phyloP scores from a whole-genome alignment of 164 flowering plant species.

The Kalanchoe fedtschenkoi region DNA sequence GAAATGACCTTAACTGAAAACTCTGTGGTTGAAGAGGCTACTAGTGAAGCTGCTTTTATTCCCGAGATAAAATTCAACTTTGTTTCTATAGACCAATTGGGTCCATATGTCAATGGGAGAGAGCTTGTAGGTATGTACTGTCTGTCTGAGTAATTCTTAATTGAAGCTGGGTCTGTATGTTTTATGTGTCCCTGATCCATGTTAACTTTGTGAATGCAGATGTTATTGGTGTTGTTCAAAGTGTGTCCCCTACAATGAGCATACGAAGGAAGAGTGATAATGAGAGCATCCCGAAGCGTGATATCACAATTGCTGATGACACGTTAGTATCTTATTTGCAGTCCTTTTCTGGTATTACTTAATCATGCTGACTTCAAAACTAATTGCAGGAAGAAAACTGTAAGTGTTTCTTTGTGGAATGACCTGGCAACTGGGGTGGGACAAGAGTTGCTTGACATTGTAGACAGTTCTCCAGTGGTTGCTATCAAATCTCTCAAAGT shows the following conservation, averaged over 20 bases:
- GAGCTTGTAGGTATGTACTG: conserved; percentile 62
- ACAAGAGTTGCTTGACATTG: conserved; percentile 69
- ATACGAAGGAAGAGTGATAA: conserved; percentile 71
- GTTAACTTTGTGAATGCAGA: conserved; percentile 28
- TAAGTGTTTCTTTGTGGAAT: conserved; percentile 83
- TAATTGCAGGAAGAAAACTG: conserved; percentile 72
- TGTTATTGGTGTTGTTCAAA: conserved; percentile 81
- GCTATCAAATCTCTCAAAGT: conserved; percentile 82
- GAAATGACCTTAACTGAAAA: conserved; percentile 88
- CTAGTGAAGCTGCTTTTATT: conserved; percentile 47
- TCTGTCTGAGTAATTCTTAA: not conserved
- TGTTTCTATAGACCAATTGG: conserved; percentile 72
- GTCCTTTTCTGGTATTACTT: not conserved
- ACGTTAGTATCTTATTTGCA: conserved; percentile 33
- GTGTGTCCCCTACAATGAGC: conserved; percentile 70
- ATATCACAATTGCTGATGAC: conserved; percentile 86
- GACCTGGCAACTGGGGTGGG: conserved; percentile 78
- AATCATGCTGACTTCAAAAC: not conserved
- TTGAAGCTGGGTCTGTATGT: not conserved
- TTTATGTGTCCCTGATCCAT: not conserved
- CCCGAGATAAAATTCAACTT: conserved; percentile 73
- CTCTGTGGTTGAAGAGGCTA: conserved; percentile 84
- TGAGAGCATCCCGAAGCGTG: conserved; percentile 82
- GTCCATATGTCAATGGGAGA: conserved; percentile 62
- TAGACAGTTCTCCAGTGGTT: conserved; percentile 60